phyloP scores from a whole-genome alignment of 2,329 filamentous ascomycete species.

The Exophiala oligosperma region DNA sequence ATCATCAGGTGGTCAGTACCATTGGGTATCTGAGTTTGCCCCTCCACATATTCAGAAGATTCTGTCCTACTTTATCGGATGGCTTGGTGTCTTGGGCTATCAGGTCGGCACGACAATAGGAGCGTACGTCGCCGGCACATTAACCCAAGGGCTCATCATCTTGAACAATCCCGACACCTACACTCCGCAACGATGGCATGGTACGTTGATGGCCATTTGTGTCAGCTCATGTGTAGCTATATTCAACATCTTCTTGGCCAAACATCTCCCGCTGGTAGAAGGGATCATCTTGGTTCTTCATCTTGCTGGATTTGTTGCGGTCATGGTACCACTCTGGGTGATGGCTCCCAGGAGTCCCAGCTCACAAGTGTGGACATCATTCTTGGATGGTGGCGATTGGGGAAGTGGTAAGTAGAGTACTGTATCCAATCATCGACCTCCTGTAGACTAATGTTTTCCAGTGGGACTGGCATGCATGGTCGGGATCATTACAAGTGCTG shows the following conservation, averaged over 20 bases:
- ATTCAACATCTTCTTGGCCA: constrained; percentile 43
- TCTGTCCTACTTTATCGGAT: constrained; percentile 24
- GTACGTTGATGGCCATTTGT: constrained; percentile 43
- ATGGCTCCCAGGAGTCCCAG: constrained; percentile 39
- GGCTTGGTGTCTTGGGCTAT: constrained; percentile 33
- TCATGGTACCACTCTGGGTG: constrained; percentile 45
- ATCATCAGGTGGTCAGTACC: constrained; percentile 51
- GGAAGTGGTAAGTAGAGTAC: constrained; percentile 30
- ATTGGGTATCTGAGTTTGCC: constrained; percentile 59
- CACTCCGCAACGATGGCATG: constrained; percentile 43
- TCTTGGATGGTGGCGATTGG: constrained; percentile 45
- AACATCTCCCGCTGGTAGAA: constrained; percentile 42
- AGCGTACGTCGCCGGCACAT: constrained; percentile 43
- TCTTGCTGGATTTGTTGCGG: constrained; percentile 41
- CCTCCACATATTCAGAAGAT: constrained; percentile 37
- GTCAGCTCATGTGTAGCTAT: constrained; percentile 39
- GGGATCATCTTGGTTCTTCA: constrained; percentile 43
- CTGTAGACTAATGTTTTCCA: constrained; percentile 33
- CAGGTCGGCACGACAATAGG: constrained; percentile 24
- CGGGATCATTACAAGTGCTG: constrained; percentile 29
- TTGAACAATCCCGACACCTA: constrained; percentile 43
- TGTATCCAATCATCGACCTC: neutral
- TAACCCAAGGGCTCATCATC: constrained; percentile 46
- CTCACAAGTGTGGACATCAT: constrained; percentile 40
- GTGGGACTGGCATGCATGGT: constrained; percentile 36